These are phyloP conservation scores for Veloporphyrellus conicus DNA, from an alignment of 1,284 basidiomycete genomes.

Conservation along the genomic window DNA sequence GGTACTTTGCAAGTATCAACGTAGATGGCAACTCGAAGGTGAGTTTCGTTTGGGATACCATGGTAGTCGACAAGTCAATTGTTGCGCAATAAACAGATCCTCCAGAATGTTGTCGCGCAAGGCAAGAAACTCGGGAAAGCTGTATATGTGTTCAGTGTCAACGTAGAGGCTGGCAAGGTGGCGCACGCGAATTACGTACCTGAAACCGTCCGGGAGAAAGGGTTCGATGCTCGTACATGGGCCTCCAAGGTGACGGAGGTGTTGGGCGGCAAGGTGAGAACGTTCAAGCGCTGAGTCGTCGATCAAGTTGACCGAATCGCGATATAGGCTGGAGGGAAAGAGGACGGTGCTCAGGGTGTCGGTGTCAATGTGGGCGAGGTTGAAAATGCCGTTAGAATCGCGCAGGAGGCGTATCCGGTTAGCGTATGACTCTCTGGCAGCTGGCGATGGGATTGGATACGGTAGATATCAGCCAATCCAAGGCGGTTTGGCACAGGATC, in stretches of 20 bases:
- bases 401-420: slow-evolving; percentile 43
- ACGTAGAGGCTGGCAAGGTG: slow-evolving; percentile 69
- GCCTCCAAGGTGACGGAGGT: slow-evolving; percentile 72
- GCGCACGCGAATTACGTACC: slow-evolving; percentile 88
- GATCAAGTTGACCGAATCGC: slow-evolving; percentile 12
- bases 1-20: slow-evolving; percentile 69
- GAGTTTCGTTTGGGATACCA: slow-evolving; percentile 1
- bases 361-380: slow-evolving; percentile 66
- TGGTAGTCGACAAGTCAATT: not conserved
- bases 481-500: too few species aligned
- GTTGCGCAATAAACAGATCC: slow-evolving; percentile 43
- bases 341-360: slow-evolving; percentile 84
- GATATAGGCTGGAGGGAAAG: slow-evolving; percentile 83
- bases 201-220: slow-evolving; percentile 54
- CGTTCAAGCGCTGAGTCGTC: not conserved
- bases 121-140: slow-evolving; percentile 80
- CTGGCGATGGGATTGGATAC: too few species aligned
- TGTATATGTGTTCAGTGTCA: slow-evolving; percentile 84
- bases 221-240: slow-evolving; percentile 81
- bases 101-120: slow-evolving; percentile 72
- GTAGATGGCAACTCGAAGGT: slow-evolving; percentile 82
- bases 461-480: too few species aligned
- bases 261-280: slow-evolving; percentile 79
- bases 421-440: not conserved
- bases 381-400: slow-evolving; percentile 65